These are phyloP conservation scores for Laburnicola sp. DNA, from an alignment of 2,329 filamentous ascomycete species.

Conservation along the genomic window DNA sequence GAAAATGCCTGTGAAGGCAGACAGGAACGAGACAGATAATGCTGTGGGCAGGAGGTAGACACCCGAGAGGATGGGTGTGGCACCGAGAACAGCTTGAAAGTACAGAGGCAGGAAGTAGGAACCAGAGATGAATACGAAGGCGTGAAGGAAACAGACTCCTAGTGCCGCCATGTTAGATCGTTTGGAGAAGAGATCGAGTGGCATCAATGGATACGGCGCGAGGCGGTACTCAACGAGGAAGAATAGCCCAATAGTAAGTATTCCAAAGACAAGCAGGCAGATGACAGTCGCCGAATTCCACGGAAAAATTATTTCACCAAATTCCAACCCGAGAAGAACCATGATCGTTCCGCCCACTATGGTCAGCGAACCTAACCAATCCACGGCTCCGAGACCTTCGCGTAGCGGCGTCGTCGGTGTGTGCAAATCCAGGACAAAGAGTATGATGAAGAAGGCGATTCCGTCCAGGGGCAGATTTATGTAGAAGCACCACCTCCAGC, in stretches of 20 bases:
- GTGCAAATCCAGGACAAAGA: conserved; percentile 68
- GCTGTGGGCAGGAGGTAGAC: conserved; percentile 74
- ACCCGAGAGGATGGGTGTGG: conserved; percentile 70
- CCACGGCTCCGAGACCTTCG: conserved; percentile 65
- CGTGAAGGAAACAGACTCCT: conserved; percentile 70
- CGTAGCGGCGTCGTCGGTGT: conserved; percentile 66
- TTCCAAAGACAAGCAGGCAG: conserved; percentile 75
- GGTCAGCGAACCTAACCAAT: conserved; percentile 66
- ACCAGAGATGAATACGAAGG: conserved; percentile 74
- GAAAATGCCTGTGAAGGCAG: conserved; percentile 59
- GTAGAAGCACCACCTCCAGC: conserved; percentile 65
- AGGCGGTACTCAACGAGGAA: conserved; percentile 71
- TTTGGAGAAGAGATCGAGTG: conserved; percentile 68
- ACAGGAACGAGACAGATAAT: conserved; percentile 66
- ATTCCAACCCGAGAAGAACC: conserved; percentile 83
- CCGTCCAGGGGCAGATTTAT: conserved; percentile 69
- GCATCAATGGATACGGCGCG: conserved; percentile 78
- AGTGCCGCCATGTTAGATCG: conserved; percentile 68
- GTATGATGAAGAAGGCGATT: conserved; percentile 57
- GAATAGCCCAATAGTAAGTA: conserved; percentile 66
- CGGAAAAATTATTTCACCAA: conserved; percentile 73
- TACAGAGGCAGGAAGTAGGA: conserved; percentile 84
- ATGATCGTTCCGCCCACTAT: conserved; percentile 80
- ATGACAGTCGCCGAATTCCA: conserved; percentile 77
- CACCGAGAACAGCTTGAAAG: conserved; percentile 75